phyloP scores from a whole-genome alignment of 1,284 basidiomycete genomes.

The Pseudozyma tsukubaensis region DNA sequence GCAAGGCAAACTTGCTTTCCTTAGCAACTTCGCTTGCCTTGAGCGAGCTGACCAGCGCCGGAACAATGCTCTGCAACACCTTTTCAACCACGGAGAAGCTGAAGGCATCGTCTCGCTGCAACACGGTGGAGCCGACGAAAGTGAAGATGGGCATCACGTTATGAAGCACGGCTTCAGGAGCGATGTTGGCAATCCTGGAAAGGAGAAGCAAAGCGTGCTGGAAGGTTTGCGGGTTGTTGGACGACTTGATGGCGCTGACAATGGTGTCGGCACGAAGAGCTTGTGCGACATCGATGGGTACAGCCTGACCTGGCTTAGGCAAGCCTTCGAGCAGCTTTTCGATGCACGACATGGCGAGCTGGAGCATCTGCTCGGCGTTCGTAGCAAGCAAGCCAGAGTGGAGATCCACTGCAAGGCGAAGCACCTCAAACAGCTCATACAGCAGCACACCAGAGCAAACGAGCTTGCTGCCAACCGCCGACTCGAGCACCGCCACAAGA shows the following conservation, averaged over 20 bases:
- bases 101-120: conserved; percentile 95
- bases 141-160: conserved; percentile 99
- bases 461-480: conserved; percentile 76
- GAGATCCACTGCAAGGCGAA: conserved; percentile 77
- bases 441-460: conserved; percentile 80
- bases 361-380: conserved; percentile 86
- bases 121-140: conserved; percentile 96
- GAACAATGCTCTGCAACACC: conserved; percentile 93
- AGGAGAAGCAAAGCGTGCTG: conserved; percentile 92
- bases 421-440: conserved; percentile 78
- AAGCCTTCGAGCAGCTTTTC: conserved; percentile 75
- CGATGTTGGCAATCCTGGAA: conserved; percentile 82
- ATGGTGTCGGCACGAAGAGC: conserved; percentile 60
- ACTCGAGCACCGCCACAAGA: conserved; percentile 75
- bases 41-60: conserved; percentile 78
- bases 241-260: conserved; percentile 69
- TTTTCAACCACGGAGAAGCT: conserved; percentile 94
- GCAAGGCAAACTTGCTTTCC: conserved; percentile 35
- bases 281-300: conserved; percentile 52
- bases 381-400: conserved; percentile 71
- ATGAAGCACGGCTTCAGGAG: conserved; percentile 89
- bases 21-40: conserved; percentile 52
- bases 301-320: conserved; percentile 27
- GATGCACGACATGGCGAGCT: conserved; percentile 81
- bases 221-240: conserved; percentile 92